A percentile compares a stretch with the other conserved stretches of the same genome.
Evolutionary conservation across 805 yeast species (phyloP).

Genomic region (Pichia heedii): DNA sequence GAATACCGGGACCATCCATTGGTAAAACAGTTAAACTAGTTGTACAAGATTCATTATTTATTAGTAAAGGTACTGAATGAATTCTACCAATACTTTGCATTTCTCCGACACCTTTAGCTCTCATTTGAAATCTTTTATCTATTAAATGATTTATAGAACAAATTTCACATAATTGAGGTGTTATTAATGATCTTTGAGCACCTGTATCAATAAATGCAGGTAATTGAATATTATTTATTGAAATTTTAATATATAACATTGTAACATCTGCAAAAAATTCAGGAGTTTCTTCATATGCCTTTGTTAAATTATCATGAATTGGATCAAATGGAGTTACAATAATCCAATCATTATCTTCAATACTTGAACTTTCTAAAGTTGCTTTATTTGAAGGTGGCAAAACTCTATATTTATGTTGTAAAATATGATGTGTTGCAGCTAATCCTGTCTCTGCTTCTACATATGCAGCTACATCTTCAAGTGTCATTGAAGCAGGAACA

Average conservation of each 20-base stretch:
- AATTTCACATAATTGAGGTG: slow-evolving; percentile 64
- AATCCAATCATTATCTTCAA: slow-evolving; percentile 3
- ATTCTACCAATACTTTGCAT: slow-evolving; percentile 72
- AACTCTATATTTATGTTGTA: slow-evolving; percentile 4
- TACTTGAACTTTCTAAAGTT: slow-evolving; percentile 5
- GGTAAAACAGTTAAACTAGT: slow-evolving; percentile 69
- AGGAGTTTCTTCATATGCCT: slow-evolving; percentile 82
- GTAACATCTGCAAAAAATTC: slow-evolving; percentile 77
- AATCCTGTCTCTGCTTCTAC: slow-evolving; percentile 8
- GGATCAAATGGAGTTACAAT: slow-evolving; percentile 6
- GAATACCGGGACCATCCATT: slow-evolving; percentile 51
- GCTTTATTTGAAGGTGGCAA: slow-evolving; percentile 6
- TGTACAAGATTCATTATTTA: slow-evolving; percentile 57
- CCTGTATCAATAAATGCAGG: slow-evolving; percentile 97
- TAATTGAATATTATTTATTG: slow-evolving; percentile 69
- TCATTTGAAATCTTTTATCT: slow-evolving; percentile 72
- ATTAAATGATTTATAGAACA: slow-evolving; percentile 64
- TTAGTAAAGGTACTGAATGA: slow-evolving; percentile 78
- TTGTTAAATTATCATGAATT: slow-evolving; percentile 36
- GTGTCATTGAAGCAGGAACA: slow-evolving; percentile 8
- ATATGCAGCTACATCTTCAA: slow-evolving; percentile 8
- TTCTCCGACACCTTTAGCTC: slow-evolving; percentile 86
- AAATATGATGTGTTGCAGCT: slow-evolving; percentile 8
- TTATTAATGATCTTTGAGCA: slow-evolving; percentile 82
- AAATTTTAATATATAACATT: slow-evolving; percentile 75